Conservation (phyloP, 345 rosid genomes). For the Carallia pectinifolia region DNA sequence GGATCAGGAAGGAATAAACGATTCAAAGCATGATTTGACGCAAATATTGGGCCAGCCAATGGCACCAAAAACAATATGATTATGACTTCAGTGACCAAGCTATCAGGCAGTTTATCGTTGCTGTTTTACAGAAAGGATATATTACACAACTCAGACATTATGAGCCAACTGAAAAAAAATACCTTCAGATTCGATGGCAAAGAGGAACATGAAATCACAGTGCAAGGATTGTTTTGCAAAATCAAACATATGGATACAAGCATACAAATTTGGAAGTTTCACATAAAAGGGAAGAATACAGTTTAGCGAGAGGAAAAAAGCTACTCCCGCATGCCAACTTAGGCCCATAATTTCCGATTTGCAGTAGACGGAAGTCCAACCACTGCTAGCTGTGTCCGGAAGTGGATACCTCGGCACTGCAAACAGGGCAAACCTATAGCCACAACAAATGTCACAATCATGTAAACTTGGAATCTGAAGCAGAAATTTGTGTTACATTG, state of each 20-base stretch:
- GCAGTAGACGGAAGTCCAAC: neutral
- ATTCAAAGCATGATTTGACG: no score
- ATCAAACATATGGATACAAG: neutral
- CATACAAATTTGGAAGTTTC: neutral
- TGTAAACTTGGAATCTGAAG: no score
- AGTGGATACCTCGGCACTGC: slow-evolving; percentile 72
- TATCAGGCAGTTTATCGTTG: neutral
- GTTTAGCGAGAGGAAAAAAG: neutral
- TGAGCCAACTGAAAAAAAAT: neutral
- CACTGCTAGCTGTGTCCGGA: slow-evolving; percentile 50
- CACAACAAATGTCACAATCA: neutral
- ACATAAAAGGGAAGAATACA: neutral
- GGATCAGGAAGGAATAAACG: no score
- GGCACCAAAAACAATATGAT: no score
- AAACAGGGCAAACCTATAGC: slow-evolving; percentile 85
- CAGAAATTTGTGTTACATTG: no score
- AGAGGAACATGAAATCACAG: neutral
- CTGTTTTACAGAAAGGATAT: neutral
- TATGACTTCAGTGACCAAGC: neutral
- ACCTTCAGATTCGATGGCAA: neutral
- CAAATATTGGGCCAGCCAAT: no score
- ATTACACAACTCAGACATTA: neutral
- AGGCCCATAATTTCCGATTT: neutral
- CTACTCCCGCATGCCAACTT: neutral
- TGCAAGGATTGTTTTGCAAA: neutral